Evolutionary conservation across 2,329 filamentous ascomycete species (phyloP), one percentile per base, ranked within the genome.

Genomic region (Verruconis gallopava): DNA sequence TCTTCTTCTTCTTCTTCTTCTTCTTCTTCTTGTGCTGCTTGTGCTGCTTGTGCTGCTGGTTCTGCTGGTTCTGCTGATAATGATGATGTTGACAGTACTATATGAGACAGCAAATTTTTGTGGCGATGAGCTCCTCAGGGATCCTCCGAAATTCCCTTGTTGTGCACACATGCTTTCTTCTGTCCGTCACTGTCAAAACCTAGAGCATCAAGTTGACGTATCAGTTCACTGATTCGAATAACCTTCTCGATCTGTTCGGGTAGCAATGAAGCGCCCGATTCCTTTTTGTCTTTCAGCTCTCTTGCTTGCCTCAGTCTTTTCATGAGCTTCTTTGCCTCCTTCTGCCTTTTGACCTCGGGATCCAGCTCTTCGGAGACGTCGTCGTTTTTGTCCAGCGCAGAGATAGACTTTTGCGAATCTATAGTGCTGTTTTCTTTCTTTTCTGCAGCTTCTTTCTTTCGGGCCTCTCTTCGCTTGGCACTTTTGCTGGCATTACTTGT

Each of bases 221-320:
- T 79, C 39, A 98, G 72, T 65, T 98, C 91, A 48, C 85, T 85
- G 58, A 98, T 94, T 63, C 91, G 93, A 59, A 94, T 93, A 43
- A 98, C 85, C 66, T 98, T 98, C 52, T 89, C 86, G 49, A 96
- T 81, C 65, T 98, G 91, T 65, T 98, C 91, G 0, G 88, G 89
- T 19, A 96, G 69, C 46, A 98, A 64, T 3, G 75, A 71, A 56
- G 85, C 81, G 15, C 91, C 91, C 43, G 77, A 79, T 18, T 93
- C 84, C 61, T 93, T 93, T 71, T 94, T 95, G 53, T 79, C 80
- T 57, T 85, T 81, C 42, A 98, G 69, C 2, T 96, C 91, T 51
- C 79, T 81, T 3, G 91, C 89, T 60, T 98, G 91, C 54, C 89
- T 83, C 46, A 98, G 67, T 64, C 96, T 98, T 71, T 98, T 98